Evolutionary conservation across 805 yeast species (phyloP).

Genomic region (Candida insectalens): DNA sequence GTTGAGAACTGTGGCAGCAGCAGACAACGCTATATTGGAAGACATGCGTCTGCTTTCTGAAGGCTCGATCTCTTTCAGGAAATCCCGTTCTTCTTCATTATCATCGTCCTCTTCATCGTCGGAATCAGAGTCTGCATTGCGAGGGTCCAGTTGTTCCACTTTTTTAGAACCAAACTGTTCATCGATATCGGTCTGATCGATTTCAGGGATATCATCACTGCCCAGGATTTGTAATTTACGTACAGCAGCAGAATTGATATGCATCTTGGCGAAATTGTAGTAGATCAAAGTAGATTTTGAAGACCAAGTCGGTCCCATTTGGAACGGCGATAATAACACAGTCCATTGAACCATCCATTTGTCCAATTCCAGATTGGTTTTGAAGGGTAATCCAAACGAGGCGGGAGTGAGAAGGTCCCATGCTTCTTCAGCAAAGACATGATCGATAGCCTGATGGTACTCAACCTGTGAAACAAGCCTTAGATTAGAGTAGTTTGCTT

Average conservation of each 20-base stretch:
- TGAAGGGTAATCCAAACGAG: conserved; percentile 59
- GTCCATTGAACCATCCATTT: conserved; percentile 82
- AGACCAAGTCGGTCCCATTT: conserved; percentile 47
- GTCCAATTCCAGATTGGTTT: conserved; percentile 55
- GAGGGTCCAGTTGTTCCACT: conserved; percentile 8
- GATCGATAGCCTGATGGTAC: conserved; percentile 53
- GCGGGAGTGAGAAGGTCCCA: conserved; percentile 55
- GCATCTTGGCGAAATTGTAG: conserved; percentile 69
- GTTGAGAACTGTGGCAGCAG: conserved; percentile 55
- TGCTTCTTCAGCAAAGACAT: conserved; percentile 46
- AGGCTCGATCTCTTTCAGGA: conserved; percentile 16
- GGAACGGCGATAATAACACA: conserved; percentile 51
- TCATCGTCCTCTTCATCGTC: conserved; percentile 10
- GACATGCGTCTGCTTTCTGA: conserved; percentile 20
- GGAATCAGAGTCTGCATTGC: conserved; percentile 7
- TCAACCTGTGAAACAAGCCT: conserved; percentile 59
- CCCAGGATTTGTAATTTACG: conserved; percentile 30
- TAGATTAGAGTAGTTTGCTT: conserved; percentile 32
- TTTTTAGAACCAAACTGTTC: background rate
- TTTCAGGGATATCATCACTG: conserved; percentile 14
- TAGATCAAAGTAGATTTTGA: conserved; percentile 61
- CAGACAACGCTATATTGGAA: conserved; percentile 43
- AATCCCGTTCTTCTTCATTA: conserved; percentile 9
- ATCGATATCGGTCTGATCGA: conserved; percentile 11
- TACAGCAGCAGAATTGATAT: conserved; percentile 46